Conservation (phyloP, 1,284 basidiomycete species). For the Tylopilus sp. region DNA sequence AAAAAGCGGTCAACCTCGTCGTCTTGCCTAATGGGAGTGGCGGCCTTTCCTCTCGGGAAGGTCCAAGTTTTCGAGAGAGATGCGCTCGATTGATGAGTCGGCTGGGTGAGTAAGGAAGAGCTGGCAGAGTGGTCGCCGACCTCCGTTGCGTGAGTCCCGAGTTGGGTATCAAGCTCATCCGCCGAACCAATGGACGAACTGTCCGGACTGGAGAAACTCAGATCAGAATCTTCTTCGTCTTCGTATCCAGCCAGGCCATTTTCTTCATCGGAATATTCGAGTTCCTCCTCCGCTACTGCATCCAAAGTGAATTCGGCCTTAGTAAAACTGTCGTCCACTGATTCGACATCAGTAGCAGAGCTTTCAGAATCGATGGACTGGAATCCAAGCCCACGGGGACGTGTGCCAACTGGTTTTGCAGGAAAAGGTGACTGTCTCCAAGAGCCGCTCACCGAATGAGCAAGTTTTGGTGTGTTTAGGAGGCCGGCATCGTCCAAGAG, state of each 20-base stretch:
- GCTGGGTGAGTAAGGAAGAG: slow-evolving; percentile 15
- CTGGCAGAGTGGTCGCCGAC: slow-evolving; percentile 3
- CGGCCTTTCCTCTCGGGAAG: slow-evolving; percentile 48
- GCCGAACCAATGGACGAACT: slow-evolving; percentile 56
- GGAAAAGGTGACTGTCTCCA: slow-evolving; percentile 15
- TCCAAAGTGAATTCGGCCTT: slow-evolving; percentile 48
- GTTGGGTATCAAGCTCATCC: slow-evolving; percentile 38
- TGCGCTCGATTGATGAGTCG: slow-evolving; percentile 33
- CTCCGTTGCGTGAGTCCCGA: slow-evolving; percentile 1
- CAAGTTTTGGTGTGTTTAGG: slow-evolving; percentile 29
- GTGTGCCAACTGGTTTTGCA: slow-evolving; percentile 19
- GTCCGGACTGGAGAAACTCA: slow-evolving; percentile 44
- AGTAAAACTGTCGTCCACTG: slow-evolving; percentile 40
- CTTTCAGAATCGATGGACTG: slow-evolving; percentile 60
- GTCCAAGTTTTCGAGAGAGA: slow-evolving; percentile 69
- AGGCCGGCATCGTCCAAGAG: slow-evolving; percentile 42
- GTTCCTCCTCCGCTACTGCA: slow-evolving; percentile 52
- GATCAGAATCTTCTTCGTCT: slow-evolving; percentile 63
- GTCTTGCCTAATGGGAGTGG: slow-evolving; percentile 17
- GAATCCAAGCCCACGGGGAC: slow-evolving; percentile 48
- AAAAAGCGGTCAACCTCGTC: slow-evolving; percentile 61
- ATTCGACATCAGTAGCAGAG: slow-evolving; percentile 64
- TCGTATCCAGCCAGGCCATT: slow-evolving; percentile 62
- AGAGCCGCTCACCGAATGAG: slow-evolving; percentile 10
- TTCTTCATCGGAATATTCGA: slow-evolving; percentile 47